Conservation (phyloP, 169 alveolate genomes). For the Babesia divergens region DNA sequence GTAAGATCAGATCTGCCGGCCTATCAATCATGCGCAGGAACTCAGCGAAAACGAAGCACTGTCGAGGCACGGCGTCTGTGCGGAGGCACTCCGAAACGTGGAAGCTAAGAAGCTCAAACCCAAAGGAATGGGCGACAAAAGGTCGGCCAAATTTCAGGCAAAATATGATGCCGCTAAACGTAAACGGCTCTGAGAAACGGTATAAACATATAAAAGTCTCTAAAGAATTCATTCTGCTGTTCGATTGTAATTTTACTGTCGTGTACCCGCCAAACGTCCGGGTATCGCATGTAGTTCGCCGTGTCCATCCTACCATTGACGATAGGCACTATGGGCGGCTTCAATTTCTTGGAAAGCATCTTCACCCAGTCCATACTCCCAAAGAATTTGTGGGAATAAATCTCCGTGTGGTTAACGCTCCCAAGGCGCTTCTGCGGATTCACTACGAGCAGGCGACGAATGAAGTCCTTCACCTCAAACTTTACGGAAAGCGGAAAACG, state of each 20-base stretch:
- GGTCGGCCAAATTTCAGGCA: slow-evolving; percentile 18
- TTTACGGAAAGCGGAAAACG: slow-evolving; percentile 61
- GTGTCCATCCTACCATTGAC: slow-evolving; percentile 66
- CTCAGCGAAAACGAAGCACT: slow-evolving; percentile 26
- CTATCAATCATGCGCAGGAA: neutral
- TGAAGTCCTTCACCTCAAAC: slow-evolving; percentile 71
- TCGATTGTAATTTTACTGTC: neutral
- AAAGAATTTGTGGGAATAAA: slow-evolving; percentile 81
- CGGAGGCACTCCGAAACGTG: slow-evolving; percentile 42
- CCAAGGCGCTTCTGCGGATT: slow-evolving; percentile 83
- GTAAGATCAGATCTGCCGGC: neutral
- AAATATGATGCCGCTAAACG: slow-evolving; percentile 39
- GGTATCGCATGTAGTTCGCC: slow-evolving; percentile 62
- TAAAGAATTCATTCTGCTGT: slow-evolving; percentile 23
- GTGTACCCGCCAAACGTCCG: slow-evolving; percentile 48
- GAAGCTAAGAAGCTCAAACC: slow-evolving; percentile 12
- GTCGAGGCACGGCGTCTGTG: slow-evolving; percentile 20
- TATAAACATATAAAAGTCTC: slow-evolving; percentile 7
- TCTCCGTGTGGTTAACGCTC: slow-evolving; percentile 67
- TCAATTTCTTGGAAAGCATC: slow-evolving; percentile 50
- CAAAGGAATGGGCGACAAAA: neutral
- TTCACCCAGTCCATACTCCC: slow-evolving; percentile 77
- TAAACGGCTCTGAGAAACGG: neutral
- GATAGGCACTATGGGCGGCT: slow-evolving; percentile 78
- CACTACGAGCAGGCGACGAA: slow-evolving; percentile 75